Base-by-base conservation (phyloP, 2,329 filamentous ascomycete genomes). In the Fusarium sp. region DNA sequence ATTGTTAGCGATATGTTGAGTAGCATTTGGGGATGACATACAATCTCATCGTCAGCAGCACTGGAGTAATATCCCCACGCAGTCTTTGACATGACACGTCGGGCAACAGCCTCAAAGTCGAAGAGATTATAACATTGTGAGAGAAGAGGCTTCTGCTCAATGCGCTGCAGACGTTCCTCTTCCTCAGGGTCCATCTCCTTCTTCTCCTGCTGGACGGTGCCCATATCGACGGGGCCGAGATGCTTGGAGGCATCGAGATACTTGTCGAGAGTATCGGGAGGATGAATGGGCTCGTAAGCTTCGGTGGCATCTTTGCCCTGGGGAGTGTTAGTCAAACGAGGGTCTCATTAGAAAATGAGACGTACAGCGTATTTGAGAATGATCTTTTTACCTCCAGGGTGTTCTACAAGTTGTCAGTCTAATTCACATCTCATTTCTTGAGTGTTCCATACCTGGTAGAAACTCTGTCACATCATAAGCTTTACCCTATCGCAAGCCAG, bases 61-160 rank as follows among this genome's bases (percentile, higher is more conserved):
- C 92, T 96, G 2, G 93, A 97, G 80, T 99, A 99, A 83, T 99
- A 99, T 26, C 92, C 96, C 96, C 96, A 99, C 0, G 95, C 95
- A 3, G 91, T 92, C 84, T 92, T 97, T 87, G 97, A 98, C 95
- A 98, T 98, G 58, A 97, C 89, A 38, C 89, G 85, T 74, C 91
- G 90, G 8, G 96, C 96, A 35, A 98, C 95, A 6, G 93, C 90
- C 85, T 99, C 96, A 79, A 99, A 99, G 82, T 99, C 96, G 83
- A 96, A 88, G 64, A 98, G 82, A 78, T 98, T 98, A 81, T 94
- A 97, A 84, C 94, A 97, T 78, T 97, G 92, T 70, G 92, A 91
- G 63, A 98, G 83, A 46, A 90, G 84, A 1, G 94, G 94, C 89
- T 94, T 97, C 63, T 86, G 83, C 72, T 86, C 84, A 59, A 94